phyloP scores from a whole-genome alignment of 176 grass and related monocot genomes.

The Musa troglodytarum region DNA sequence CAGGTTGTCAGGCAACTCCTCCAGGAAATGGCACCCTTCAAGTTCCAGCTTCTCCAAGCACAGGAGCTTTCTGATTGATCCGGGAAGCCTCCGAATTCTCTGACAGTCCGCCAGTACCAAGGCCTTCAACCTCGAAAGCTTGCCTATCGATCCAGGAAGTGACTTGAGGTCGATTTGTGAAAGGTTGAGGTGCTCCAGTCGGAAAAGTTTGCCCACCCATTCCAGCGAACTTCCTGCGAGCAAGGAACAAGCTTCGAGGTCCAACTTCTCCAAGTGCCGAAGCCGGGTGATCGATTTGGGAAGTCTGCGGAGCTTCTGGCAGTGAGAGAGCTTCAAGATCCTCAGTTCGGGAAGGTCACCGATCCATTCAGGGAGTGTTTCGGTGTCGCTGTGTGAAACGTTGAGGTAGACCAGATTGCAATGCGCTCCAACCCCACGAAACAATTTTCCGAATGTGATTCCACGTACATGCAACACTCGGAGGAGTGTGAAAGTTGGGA shows the following conservation, averaged over 20 bases:
- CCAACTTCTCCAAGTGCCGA: constrained; percentile 30
- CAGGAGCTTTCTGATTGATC: constrained; percentile 31
- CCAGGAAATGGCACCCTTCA: constrained; percentile 32
- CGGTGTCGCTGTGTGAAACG: constrained; percentile 35
- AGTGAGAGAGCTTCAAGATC: constrained; percentile 51
- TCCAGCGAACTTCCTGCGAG: not conserved
- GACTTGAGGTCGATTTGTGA: constrained; percentile 34
- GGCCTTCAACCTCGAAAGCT: constrained; percentile 32
- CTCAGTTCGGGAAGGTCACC: constrained; percentile 25
- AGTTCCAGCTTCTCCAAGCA: constrained; percentile 43
- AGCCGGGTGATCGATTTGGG: constrained; percentile 38
- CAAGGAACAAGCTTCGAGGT: not conserved
- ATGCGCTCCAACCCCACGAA: constrained; percentile 14
- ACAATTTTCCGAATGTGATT: not conserved
- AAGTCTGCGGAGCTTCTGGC: constrained; percentile 26
- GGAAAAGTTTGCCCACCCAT: constrained; percentile 28
- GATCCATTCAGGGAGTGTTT: constrained; percentile 34
- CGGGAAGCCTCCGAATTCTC: constrained; percentile 33
- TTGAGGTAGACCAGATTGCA: constrained; percentile 47
- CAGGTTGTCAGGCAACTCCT: not conserved
- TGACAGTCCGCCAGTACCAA: constrained; percentile 53
- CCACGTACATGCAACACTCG: not conserved
- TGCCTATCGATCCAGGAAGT: constrained; percentile 41
- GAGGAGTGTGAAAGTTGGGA: not conserved
- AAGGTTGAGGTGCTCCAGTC: constrained; percentile 48